A percentile compares a stretch with the other conserved stretches of the same genome.
phyloP scores from a whole-genome alignment of 768 basidiomycete genomes.

The Termitomyces titanicus region DNA sequence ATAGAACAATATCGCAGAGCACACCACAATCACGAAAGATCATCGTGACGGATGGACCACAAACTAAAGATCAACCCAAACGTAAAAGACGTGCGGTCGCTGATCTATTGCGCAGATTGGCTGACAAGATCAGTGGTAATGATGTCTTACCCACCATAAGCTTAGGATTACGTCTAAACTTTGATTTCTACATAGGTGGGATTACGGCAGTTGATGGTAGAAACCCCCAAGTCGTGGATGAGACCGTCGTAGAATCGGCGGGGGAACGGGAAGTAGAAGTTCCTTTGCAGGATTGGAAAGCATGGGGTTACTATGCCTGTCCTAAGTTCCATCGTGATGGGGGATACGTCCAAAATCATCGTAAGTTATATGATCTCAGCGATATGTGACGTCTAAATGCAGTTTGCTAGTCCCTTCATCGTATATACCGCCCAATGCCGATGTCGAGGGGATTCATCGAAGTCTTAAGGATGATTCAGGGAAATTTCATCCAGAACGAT shows the following conservation, averaged over 20 bases:
- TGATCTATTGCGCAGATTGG: slow-evolving; percentile 1
- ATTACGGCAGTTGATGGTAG: too few species aligned
- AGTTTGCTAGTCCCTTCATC: slow-evolving; percentile 18
- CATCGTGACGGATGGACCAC: too few species aligned
- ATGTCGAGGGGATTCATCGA: slow-evolving; percentile 29
- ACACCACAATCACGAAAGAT: background rate
- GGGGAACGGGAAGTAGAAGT: background rate
- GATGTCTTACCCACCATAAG: background rate
- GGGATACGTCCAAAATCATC: slow-evolving; percentile 34
- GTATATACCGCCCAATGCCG: slow-evolving; percentile 16
- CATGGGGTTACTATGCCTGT: slow-evolving; percentile 51
- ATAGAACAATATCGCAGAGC: slow-evolving; percentile 3
- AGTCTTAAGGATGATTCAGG: slow-evolving; percentile 28
- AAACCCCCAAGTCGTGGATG: background rate
- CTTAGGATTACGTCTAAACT: background rate
- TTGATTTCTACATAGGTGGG: background rate
- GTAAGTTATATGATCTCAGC: slow-evolving; percentile 25
- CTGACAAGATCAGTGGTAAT: slow-evolving; percentile 8
- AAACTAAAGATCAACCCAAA: background rate
- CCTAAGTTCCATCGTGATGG: slow-evolving; percentile 36
- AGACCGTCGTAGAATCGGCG: background rate
- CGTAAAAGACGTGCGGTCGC: background rate
- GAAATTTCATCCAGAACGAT: slow-evolving; percentile 38
- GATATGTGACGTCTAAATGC: background rate
- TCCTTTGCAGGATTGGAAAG: slow-evolving; percentile 41